Percentiles rank a stretch among this genome's conserved stretches.
Evolutionary conservation across 169 alveolate species (phyloP).

Genomic region (Babesia ovis): DNA sequence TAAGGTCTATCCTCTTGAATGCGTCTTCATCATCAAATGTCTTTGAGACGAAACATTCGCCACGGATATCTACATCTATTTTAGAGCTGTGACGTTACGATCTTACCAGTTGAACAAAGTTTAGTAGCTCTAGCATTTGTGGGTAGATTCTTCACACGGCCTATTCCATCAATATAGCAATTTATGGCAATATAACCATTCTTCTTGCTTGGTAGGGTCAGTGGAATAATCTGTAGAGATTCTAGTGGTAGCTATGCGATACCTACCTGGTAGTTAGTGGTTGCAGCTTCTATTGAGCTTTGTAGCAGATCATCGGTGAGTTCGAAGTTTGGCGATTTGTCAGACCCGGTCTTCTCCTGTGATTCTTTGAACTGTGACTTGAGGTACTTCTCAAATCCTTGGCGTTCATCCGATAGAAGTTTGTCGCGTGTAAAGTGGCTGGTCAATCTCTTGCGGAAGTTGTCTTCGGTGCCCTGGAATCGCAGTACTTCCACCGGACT

Average conservation of each 20-base stretch:
- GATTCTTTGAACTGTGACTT: slow-evolving; percentile 38
- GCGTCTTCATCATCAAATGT: slow-evolving; percentile 86
- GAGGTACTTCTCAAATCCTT: slow-evolving; percentile 53
- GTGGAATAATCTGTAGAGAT: slow-evolving; percentile 82
- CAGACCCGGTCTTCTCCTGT: slow-evolving; percentile 27
- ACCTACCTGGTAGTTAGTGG: slow-evolving; percentile 54
- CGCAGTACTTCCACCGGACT: slow-evolving; percentile 48
- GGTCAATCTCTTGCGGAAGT: slow-evolving; percentile 41
- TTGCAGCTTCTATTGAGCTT: slow-evolving; percentile 53
- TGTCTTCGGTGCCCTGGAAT: slow-evolving; percentile 59
- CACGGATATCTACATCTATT: slow-evolving; percentile 78
- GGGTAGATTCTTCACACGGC: slow-evolving; percentile 85
- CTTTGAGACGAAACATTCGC: slow-evolving; percentile 86
- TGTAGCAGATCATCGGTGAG: slow-evolving; percentile 49
- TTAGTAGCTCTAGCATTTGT: slow-evolving; percentile 87
- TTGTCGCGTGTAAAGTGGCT: slow-evolving; percentile 48
- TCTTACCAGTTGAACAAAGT: slow-evolving; percentile 81
- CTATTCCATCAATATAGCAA: slow-evolving; percentile 87
- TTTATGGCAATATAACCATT: slow-evolving; percentile 78
- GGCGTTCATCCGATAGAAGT: slow-evolving; percentile 54
- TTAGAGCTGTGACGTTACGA: not conserved
- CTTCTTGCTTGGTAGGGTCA: slow-evolving; percentile 82
- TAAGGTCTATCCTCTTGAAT: slow-evolving; percentile 80
- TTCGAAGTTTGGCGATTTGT: slow-evolving; percentile 1
- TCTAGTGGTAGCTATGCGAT: not conserved